Evolutionary conservation across 768 basidiomycete species (phyloP).

Genomic region (Phaeotremella fagi): DNA sequence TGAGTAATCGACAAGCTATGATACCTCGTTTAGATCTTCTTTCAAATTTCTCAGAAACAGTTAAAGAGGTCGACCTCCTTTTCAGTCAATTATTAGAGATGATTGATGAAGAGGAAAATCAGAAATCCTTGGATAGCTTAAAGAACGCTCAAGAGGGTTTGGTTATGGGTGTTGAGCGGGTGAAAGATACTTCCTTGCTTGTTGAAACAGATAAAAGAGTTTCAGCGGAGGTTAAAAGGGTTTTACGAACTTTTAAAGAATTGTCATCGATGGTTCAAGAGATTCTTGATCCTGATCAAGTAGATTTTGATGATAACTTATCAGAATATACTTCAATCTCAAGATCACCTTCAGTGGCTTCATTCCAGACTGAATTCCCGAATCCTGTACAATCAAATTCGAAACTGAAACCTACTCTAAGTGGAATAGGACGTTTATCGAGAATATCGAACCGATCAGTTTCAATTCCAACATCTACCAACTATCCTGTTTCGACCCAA

Average conservation of each 20-base stretch:
- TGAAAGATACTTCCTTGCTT: constrained; percentile 51
- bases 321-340: constrained; percentile 40
- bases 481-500: not conserved
- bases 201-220: constrained; percentile 62
- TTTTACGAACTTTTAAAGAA: constrained; percentile 74
- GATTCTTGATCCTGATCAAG: constrained; percentile 61
- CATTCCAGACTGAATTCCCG: not conserved
- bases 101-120: constrained; percentile 2
- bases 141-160: not conserved
- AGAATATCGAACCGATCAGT: constrained; percentile 10
- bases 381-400: no score
- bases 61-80: constrained; percentile 5
- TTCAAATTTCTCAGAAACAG: not conserved
- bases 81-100: constrained; percentile 13
- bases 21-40: constrained; percentile 9
- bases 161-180: constrained; percentile 49
- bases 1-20: not conserved
- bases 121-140: not conserved
- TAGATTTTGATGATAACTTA: constrained; percentile 53
- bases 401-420: constrained; percentile 13
- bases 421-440: constrained; percentile 14
- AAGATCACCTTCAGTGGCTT: not conserved
- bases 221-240: constrained; percentile 58
- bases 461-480: constrained; percentile 46
- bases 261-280: constrained; percentile 71